phyloP scores from a whole-genome alignment of 208 protist species.

The Trypanosoma lewisi region DNA sequence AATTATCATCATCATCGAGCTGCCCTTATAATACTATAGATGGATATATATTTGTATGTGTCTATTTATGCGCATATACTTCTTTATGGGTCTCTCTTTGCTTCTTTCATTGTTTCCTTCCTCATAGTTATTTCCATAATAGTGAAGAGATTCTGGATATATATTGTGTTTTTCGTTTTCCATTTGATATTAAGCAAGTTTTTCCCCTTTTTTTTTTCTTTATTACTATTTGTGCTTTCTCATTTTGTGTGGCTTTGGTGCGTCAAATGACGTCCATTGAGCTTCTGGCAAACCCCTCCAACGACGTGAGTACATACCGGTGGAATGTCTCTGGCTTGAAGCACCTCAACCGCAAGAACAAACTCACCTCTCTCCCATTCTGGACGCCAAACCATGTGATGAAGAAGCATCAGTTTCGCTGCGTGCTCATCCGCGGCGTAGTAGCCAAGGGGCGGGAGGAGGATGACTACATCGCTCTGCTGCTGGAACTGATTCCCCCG shows the following conservation, averaged over 20 bases:
- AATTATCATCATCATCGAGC: too few relatives aligned
- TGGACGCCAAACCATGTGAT: constrained; percentile 60
- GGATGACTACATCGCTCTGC: constrained; percentile 44
- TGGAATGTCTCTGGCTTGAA: constrained; percentile 41
- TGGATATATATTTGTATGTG: too few relatives aligned
- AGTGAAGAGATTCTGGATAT: neutral
- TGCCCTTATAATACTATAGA: too few relatives aligned
- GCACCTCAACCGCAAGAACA: constrained; percentile 71
- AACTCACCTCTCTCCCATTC: constrained; percentile 76
- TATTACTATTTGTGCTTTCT: neutral
- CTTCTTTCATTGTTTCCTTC: constrained; percentile 1
- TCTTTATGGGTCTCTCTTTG: neutral
- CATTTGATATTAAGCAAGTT: neutral
- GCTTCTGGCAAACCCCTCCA: constrained; percentile 55
- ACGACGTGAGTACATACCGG: constrained; percentile 43
- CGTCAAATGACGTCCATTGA: constrained; percentile 38
- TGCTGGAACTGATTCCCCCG: constrained; percentile 74
- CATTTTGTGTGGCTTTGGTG: neutral
- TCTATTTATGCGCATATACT: too few relatives aligned
- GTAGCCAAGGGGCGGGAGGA: constrained; percentile 17
- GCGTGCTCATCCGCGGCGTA: constrained; percentile 68
- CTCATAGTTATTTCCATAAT: neutral
- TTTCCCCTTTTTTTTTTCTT: neutral
- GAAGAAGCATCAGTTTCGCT: constrained; percentile 62
- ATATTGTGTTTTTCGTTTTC: neutral